A percentile compares a stretch with the other conserved stretches of the same genome.
Conservation (phyloP, 352 stramenopile species). For the Plasmopara halstedii region DNA sequence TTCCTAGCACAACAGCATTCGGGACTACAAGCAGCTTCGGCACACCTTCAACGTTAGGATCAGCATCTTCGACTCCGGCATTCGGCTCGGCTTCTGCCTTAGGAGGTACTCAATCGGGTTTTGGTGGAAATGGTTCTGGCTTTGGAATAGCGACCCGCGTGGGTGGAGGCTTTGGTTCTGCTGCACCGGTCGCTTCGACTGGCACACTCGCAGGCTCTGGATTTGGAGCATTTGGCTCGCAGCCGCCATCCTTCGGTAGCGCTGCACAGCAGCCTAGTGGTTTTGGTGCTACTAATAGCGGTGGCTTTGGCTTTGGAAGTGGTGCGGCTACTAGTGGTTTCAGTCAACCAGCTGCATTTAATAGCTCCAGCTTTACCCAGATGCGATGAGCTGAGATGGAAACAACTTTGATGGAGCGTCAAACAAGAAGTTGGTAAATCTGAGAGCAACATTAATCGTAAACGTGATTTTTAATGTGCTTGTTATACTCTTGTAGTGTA, state of each 20-base stretch:
- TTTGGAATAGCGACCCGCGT: constrained; percentile 24
- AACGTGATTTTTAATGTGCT: too few species aligned
- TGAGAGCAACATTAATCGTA: too few species aligned
- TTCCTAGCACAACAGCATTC: constrained; percentile 26
- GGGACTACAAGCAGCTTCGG: constrained; percentile 43
- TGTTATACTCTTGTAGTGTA: too few species aligned
- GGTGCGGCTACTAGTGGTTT: constrained; percentile 22
- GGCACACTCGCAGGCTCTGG: constrained; percentile 22
- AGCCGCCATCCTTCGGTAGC: constrained; percentile 28
- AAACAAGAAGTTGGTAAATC: too few species aligned
- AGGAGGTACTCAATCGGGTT: constrained; percentile 29
- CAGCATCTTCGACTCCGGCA: constrained; percentile 21
- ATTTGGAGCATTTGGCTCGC: constrained; percentile 36
- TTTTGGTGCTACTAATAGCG: constrained; percentile 26
- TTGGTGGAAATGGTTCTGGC: constrained; percentile 20
- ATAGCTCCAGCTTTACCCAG: constrained; percentile 43
- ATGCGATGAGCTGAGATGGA: constrained; percentile 26
- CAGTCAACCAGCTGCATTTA: constrained; percentile 30
- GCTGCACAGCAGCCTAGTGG: constrained; percentile 12
- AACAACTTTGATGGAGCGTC: too few species aligned
- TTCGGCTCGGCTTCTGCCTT: constrained; percentile 49
- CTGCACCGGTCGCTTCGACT: constrained; percentile 12
- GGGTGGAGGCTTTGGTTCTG: constrained; percentile 25
- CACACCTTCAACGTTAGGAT: constrained; percentile 37
- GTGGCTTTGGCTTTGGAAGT: constrained; percentile 27